A percentile compares a stretch with the other conserved stretches of the same genome.
phyloP scores from a whole-genome alignment of 2,329 filamentous ascomycete species.

The Fusarium bulbicola region DNA sequence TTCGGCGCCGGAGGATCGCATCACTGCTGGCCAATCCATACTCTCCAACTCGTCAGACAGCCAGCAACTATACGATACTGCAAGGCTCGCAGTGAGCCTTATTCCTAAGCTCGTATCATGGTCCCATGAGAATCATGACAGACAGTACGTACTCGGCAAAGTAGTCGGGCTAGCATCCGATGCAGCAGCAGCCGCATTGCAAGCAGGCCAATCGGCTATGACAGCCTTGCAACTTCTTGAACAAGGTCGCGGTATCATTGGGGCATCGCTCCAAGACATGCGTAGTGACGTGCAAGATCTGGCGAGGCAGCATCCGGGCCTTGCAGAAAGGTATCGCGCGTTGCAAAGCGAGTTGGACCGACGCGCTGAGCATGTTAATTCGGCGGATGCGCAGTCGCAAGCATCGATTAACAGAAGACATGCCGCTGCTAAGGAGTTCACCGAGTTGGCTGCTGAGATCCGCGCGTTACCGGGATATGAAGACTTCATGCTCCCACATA shows the following conservation, averaged over 20 bases:
- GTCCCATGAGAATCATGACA: background rate
- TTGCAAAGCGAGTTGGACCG: background rate
- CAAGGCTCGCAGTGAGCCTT: background rate
- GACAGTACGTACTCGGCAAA: background rate
- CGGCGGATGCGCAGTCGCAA: background rate
- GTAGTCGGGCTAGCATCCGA: background rate
- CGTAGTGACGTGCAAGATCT: background rate
- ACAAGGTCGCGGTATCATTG: background rate
- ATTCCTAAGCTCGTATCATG: background rate
- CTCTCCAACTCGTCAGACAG: background rate
- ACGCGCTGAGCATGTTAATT: background rate
- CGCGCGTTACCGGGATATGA: background rate
- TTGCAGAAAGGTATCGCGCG: background rate
- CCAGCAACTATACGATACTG: background rate
- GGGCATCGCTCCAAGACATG: background rate
- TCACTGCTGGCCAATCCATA: background rate
- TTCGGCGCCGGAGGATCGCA: background rate
- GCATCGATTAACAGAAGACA: background rate
- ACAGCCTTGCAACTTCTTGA: background rate
- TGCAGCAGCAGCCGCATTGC: background rate
- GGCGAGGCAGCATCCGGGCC: accelerated
- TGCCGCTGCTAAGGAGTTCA: background rate
- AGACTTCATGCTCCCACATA: background rate
- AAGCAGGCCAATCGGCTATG: background rate
- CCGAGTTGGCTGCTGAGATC: background rate